phyloP scores from a whole-genome alignment of 2,329 filamentous ascomycete genomes.

The Calonectria fujianensis region DNA sequence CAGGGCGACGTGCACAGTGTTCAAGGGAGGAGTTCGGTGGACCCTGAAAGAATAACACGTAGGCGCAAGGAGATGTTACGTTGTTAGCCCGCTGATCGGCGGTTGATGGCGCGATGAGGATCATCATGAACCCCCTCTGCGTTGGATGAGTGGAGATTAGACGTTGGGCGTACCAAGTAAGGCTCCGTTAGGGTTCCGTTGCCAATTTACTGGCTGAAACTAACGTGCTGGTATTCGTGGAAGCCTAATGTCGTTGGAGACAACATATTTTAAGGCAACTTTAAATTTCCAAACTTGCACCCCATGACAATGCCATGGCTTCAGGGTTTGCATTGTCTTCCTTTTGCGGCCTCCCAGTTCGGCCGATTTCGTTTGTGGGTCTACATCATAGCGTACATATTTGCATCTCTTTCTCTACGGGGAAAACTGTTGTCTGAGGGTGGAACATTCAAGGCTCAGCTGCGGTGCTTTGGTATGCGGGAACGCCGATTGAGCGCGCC shows the following conservation, averaged over 20 bases:
- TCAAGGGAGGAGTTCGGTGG: background rate
- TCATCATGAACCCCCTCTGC: slow-evolving; percentile 12
- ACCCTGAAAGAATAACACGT: background rate
- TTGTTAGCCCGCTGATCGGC: slow-evolving; percentile 14
- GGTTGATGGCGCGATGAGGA: slow-evolving; percentile 19
- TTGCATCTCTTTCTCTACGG: background rate
- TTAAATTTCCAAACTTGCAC: background rate
- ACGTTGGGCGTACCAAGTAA: slow-evolving; percentile 19
- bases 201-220: background rate
- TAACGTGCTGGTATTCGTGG: background rate
- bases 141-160: slow-evolving; percentile 18
- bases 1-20: background rate
- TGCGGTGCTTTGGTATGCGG: slow-evolving; percentile 4
- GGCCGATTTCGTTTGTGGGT: background rate
- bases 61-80: slow-evolving; percentile 12
- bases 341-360: background rate
- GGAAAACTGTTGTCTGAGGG: background rate
- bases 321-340: no score
- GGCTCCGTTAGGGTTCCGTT: slow-evolving; percentile 14
- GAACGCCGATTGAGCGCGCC: slow-evolving; percentile 8
- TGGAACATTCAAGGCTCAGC: slow-evolving; percentile 11
- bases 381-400: background rate
- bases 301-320: background rate
- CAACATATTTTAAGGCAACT: background rate
- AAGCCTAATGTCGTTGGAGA: background rate